Conservation (phyloP, 2,329 filamentous ascomycete species). For the Colletotrichum gigasporum region DNA sequence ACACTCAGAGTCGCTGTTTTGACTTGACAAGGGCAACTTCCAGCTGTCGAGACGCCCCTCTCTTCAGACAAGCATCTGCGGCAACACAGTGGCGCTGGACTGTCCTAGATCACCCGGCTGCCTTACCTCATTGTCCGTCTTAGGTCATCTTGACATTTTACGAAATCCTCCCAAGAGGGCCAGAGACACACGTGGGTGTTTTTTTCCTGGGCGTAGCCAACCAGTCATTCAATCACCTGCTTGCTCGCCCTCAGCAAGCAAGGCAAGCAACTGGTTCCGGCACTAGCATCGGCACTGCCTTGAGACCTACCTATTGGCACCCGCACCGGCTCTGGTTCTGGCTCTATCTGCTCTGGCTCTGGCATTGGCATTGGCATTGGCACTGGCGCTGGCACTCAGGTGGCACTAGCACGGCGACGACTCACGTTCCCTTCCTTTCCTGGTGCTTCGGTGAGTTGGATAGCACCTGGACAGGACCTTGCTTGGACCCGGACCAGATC, state of each 20-base stretch:
- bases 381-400: constrained; percentile 16
- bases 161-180: not conserved
- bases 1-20: constrained; percentile 12
- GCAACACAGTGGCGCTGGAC: constrained; percentile 13
- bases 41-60: constrained; percentile 6
- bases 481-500: not conserved
- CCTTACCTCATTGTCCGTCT: constrained; percentile 17
- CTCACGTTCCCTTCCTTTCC: constrained; percentile 26
- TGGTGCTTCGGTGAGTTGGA: constrained; percentile 18
- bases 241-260: not conserved
- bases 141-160: constrained; percentile 5
- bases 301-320: constrained; percentile 7
- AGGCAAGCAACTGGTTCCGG: constrained; percentile 8
- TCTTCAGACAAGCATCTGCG: constrained; percentile 23
- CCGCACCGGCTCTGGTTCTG: constrained; percentile 18
- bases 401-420: constrained; percentile 30
- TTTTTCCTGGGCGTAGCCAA: not conserved
- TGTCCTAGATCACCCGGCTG: not conserved
- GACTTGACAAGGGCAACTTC: constrained; percentile 16
- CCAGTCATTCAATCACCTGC: constrained; percentile 15
- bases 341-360: too few species aligned
- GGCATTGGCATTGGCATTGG: constrained; percentile 28
- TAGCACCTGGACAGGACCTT: constrained; percentile 6
- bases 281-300: constrained; percentile 13
- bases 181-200: not conserved